A percentile compares a stretch with the other conserved stretches of the same genome.
Evolutionary conservation across 2,329 filamentous ascomycete species (phyloP).

Genomic region (Penicillium vulpinum): DNA sequence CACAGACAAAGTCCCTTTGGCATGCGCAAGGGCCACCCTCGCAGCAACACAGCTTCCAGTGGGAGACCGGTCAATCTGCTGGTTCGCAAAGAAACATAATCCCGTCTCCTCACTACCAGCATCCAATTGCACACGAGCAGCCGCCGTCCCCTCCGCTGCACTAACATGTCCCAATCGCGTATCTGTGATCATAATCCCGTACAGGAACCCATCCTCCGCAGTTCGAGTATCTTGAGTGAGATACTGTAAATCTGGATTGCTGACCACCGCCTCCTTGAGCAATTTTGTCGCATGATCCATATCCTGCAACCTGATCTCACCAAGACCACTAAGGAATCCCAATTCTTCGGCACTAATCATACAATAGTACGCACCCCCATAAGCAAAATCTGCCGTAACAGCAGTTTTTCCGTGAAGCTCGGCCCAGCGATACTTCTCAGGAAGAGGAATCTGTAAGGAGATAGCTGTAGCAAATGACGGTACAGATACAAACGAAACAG

Average conservation of each 20-base stretch:
- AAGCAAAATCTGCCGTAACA: conserved; percentile 41
- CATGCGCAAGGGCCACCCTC: conserved; percentile 38
- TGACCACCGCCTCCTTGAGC: conserved; percentile 35
- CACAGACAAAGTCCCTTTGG: conserved; percentile 24
- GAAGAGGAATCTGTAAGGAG: conserved; percentile 33
- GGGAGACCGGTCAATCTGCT: conserved; percentile 50
- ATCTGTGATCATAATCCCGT: conserved; percentile 21
- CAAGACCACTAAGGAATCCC: conserved; percentile 38
- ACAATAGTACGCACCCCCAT: conserved; percentile 50
- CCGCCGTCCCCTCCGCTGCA: conserved; percentile 22
- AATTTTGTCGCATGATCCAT: conserved; percentile 35
- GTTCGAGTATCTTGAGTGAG: conserved; percentile 6
- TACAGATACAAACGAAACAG: conserved; percentile 46
- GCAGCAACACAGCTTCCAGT: conserved; percentile 43
- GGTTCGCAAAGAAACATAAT: conserved; percentile 48
- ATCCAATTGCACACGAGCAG: conserved; percentile 15
- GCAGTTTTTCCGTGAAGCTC: conserved; percentile 31
- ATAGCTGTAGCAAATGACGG: conserved; percentile 44
- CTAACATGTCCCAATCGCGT: conserved; percentile 7
- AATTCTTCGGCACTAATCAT: conserved; percentile 40
- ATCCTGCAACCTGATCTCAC: conserved; percentile 29
- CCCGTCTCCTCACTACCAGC: conserved; percentile 42
- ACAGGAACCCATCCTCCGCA: conserved; percentile 16
- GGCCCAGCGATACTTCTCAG: conserved; percentile 38
- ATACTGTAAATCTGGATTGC: conserved; percentile 5